Evolutionary conservation across 2,329 filamentous ascomycete genomes (phyloP).

Genomic region (Xylaria sp.): DNA sequence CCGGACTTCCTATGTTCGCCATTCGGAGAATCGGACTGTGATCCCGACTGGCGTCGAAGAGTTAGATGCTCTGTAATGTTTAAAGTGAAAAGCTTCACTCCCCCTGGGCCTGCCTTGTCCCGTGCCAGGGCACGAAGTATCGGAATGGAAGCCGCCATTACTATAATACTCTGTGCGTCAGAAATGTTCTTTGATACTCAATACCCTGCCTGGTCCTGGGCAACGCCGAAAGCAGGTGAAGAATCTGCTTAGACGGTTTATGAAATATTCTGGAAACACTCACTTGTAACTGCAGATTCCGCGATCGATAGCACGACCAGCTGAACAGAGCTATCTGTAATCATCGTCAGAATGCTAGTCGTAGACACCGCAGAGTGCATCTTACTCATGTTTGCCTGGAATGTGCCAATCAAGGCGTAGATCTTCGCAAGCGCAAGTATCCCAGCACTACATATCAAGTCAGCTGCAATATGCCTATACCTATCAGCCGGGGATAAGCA

Average conservation of each 20-base stretch:
- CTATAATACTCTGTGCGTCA: neutral
- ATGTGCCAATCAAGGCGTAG: conserved; percentile 39
- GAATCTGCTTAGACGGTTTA: neutral
- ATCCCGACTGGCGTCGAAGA: conserved; percentile 13
- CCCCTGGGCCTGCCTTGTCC: conserved; percentile 28
- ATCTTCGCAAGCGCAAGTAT: conserved; percentile 50
- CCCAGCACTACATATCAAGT: conserved; percentile 46
- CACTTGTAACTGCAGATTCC: conserved; percentile 46
- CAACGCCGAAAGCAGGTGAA: neutral
- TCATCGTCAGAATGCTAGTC: neutral
- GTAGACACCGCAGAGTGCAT: neutral
- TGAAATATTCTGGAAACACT: neutral
- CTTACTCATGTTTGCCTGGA: conserved; percentile 35
- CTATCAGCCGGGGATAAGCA: conserved; percentile 15
- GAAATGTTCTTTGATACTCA: neutral
- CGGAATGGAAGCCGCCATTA: conserved; percentile 50
- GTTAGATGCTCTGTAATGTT: conserved; percentile 34
- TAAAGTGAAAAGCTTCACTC: conserved; percentile 29
- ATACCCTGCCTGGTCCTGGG: too few relatives aligned
- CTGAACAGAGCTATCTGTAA: conserved; percentile 29
- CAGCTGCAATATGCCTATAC: neutral
- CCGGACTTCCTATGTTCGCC: neutral
- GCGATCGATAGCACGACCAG: conserved; percentile 40
- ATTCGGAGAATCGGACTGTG: neutral
- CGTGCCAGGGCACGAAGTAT: conserved; percentile 46